A percentile compares a stretch with the other conserved stretches of the same genome.
phyloP scores from a whole-genome alignment of 2,329 filamentous ascomycete genomes.

The Colletotrichum sp. region DNA sequence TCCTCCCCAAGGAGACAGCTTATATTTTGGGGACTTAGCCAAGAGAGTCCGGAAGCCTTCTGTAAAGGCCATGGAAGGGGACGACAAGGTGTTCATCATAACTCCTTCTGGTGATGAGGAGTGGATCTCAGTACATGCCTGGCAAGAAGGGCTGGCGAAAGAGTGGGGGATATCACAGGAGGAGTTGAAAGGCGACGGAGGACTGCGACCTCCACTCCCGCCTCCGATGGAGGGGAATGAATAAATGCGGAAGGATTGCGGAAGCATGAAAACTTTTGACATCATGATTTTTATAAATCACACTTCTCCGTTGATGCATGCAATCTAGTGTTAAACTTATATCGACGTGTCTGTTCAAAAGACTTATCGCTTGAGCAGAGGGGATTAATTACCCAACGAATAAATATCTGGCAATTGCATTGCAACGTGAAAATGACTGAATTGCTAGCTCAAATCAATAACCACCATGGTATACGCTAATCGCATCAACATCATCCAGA shows the following conservation, averaged over 20 bases:
- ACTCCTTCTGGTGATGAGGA: background rate
- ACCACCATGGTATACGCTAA: background rate
- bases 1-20: background rate
- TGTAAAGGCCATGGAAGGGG: background rate
- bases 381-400: too few relatives aligned
- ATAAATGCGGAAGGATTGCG: too few relatives aligned
- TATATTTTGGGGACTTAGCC: background rate
- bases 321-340: background rate
- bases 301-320: background rate
- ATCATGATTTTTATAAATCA: too few relatives aligned
- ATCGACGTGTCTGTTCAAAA: rapidly evolving
- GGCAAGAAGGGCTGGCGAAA: background rate
- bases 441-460: background rate
- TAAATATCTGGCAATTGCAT: too few relatives aligned
- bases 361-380: too few relatives aligned
- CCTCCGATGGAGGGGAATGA: background rate
- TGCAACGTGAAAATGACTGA: too few relatives aligned
- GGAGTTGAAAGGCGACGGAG: background rate
- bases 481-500: rapidly evolving
- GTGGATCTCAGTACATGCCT: background rate
- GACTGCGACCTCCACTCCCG: background rate
- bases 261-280: too few relatives aligned
- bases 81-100: background rate
- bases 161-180: background rate
- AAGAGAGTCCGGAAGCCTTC: background rate